Base-by-base conservation (phyloP, 805 yeast genomes). In the Scheffersomyces coipomensis region DNA sequence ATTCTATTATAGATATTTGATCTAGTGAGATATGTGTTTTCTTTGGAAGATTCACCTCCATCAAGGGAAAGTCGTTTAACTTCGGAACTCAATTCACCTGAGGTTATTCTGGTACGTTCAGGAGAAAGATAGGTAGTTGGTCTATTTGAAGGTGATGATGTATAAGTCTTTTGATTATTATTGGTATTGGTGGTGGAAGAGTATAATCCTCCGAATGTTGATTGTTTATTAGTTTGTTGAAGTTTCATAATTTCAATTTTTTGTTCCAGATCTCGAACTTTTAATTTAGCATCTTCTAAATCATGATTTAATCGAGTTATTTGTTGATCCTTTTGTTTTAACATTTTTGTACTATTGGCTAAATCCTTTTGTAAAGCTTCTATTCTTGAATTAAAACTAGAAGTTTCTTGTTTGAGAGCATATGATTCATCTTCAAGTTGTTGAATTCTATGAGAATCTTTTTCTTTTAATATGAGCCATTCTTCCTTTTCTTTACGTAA, bases 251-350 rank as follows among this genome's bases (percentile, higher is more conserved):
- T 52, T 41, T 60, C 64, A 11, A 53, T 52, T 11, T 59, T 77
- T 42, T 71, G 74, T 51, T 80, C 84, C 41, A 83, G 57, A 42
- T 78, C 79, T 23, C 69, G 54, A 10, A 78, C 69, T 47, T 73
- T 73, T n/a, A 71, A 56, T 37, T 73, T 76, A 3, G 82, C 68
- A 32, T 68, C 73, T 33, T 83, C 88, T 34, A 81, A 57, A 51
- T 87, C 93, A 34, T 79, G 74, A 30, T 67, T 75, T 18, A 79
- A 62, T 32, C 93, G 64, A 31, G 73, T 66, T 7, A 86, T 58
- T 53, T 83, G 88, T 0, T 87, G 78, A 35, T 86, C 93, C 46
- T 79, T 81, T 23, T 86, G 81, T 55, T 83, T 83, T 18, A 78
- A 55, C 39, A 73, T 65, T 49, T 83, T 64, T 32, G 65, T 64